Conservation (phyloP, 2,329 filamentous ascomycete genomes). For the Stagonosporopsis chrysanthemi region DNA sequence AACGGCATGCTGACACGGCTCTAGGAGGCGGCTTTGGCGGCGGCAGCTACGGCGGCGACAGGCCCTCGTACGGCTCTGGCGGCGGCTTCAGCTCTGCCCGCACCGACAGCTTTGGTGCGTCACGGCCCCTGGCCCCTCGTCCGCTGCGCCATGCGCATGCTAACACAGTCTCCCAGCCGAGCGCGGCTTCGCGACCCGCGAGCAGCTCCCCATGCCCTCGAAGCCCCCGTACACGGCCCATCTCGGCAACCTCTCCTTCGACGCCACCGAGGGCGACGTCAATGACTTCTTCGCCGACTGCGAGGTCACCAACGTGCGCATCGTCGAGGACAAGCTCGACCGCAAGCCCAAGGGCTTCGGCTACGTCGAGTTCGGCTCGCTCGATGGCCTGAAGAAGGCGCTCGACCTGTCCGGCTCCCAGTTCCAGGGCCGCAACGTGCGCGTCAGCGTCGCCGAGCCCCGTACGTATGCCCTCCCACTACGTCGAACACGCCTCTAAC, state of each 20-base stretch:
- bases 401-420: slow-evolving; percentile 80
- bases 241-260: slow-evolving; percentile 95
- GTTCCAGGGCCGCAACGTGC: slow-evolving; percentile 88
- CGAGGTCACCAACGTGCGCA: slow-evolving; percentile 86
- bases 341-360: slow-evolving; percentile 97
- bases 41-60: slow-evolving; percentile 55
- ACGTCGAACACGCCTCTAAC: not conserved
- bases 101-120: slow-evolving; percentile 51
- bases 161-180: slow-evolving; percentile 31
- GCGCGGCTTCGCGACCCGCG: slow-evolving; percentile 60
- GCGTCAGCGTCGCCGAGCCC: slow-evolving; percentile 95
- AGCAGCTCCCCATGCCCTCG: slow-evolving; percentile 83
- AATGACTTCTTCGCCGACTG: slow-evolving; percentile 86
- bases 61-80: slow-evolving; percentile 56
- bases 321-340: slow-evolving; percentile 95
- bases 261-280: slow-evolving; percentile 84
- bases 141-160: slow-evolving; percentile 18
- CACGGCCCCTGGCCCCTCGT: slow-evolving; percentile 13
- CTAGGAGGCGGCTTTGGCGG: slow-evolving; percentile 47
- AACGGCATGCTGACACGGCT: slow-evolving; percentile 28
- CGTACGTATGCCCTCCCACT: slow-evolving; percentile 66
- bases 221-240: slow-evolving; percentile 96
- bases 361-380: slow-evolving; percentile 89
- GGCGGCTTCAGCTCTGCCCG: slow-evolving; percentile 49
- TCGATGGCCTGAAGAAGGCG: slow-evolving; percentile 91